Percentiles rank a stretch among this genome's conserved stretches.
phyloP scores from a whole-genome alignment of 176 grass and related monocot species.

The Eragrostis curvula region DNA sequence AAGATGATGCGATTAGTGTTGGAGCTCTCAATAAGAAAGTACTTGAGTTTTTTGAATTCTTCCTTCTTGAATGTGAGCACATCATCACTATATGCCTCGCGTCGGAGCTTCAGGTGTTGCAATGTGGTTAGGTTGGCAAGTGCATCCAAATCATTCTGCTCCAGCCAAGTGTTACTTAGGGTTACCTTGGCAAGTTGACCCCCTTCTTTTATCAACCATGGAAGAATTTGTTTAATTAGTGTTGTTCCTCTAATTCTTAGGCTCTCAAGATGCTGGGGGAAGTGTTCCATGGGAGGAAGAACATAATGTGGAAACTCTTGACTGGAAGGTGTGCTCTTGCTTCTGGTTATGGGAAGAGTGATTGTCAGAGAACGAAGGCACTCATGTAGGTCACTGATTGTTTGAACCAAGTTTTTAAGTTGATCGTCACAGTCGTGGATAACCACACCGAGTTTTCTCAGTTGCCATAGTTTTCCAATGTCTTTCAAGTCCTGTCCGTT shows the following conservation, averaged over 20 bases:
- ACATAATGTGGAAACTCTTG: neutral
- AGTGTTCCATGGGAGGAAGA: neutral
- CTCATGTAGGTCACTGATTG: conserved; percentile 1
- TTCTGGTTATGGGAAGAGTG: neutral
- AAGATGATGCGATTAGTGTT: neutral
- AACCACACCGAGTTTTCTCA: conserved; percentile 41
- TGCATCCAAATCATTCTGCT: neutral
- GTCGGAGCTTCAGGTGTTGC: too few species aligned
- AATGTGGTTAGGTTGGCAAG: neutral
- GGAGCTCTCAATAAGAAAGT: conserved; percentile 9
- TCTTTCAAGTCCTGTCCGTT: neutral
- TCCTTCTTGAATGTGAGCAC: neutral
- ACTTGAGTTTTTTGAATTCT: conserved; percentile 9
- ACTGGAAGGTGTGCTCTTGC: neutral
- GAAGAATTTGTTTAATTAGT: neutral
- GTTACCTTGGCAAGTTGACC: conserved; percentile 27
- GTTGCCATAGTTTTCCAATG: conserved; percentile 5
- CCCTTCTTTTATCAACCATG: neutral
- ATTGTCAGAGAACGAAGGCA: neutral
- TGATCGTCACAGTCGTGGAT: neutral
- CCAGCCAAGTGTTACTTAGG: neutral
- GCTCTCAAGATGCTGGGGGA: neutral
- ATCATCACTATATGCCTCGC: too few species aligned
- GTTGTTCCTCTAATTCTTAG: conserved; percentile 26
- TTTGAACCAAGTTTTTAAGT: neutral